Base-by-base conservation (phyloP, 768 basidiomycete genomes). In the Amanita pseudoporphyria region DNA sequence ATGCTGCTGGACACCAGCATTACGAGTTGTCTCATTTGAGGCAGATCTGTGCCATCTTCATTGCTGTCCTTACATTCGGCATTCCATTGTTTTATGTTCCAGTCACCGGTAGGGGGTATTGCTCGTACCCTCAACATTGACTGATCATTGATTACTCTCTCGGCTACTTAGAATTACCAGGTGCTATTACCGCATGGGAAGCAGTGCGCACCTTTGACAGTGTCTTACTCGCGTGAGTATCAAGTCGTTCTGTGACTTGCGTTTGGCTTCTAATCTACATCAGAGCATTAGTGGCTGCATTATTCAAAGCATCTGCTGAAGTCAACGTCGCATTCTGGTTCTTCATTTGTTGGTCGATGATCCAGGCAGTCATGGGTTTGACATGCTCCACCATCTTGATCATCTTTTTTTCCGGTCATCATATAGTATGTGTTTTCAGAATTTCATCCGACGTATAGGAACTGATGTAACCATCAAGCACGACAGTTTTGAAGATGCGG, bases 141-240 rank as follows among this genome's bases (percentile, higher is more conserved):
- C n/a, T n/a, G n/a, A n/a, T n/a, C 26, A 28, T 28, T 28, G 26
- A 7, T 7, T 28, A 28, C 3, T 7, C 4, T 4, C 4, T 7
- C 26, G 3, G 26, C 7, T 28, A 7, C 26, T 3, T 28, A 28
- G 26, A 28, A 28, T 28, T 28, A 28, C 26, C 26, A 28, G 4
- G 4, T 7, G 26, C 26, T 7, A 7, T 28, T 4, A 28, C 7
- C 26, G 26, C 26, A 28, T 28, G 26, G 26, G 7, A 28, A 28
- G 26, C 26, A 16, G 41, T 42, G 13, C 21, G 40, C 12, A 22
- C 24, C 2, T 16, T 30, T 26, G 35, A 36, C 5, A 37, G 19
- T 32, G 1, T 43, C 40, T 35, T 50, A 9, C 40, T 50, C 4
- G 41, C 21, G 49, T 50, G 14, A 19, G 49, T 50, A 26, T 30